Percentiles rank a stretch among this genome's conserved stretches.
Evolutionary conservation across 2,329 filamentous ascomycete genomes (phyloP).

Genomic region (Epichloe brachyelytri): DNA sequence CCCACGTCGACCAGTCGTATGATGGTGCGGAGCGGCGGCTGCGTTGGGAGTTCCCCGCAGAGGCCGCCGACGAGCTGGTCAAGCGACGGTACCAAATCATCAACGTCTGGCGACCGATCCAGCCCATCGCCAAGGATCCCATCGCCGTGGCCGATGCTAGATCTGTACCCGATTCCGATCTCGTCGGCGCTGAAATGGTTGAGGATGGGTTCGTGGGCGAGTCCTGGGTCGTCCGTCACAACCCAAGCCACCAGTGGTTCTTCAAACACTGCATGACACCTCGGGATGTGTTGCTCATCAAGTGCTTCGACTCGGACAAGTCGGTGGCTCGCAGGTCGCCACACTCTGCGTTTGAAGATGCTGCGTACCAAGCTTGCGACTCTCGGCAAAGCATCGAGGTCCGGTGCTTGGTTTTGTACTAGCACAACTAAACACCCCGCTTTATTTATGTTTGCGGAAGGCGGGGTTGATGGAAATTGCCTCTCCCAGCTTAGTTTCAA

Average conservation of each 20-base stretch:
- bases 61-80: conserved; percentile 26
- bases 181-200: conserved; percentile 35
- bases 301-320: conserved; percentile 50
- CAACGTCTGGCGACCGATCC: conserved; percentile 30
- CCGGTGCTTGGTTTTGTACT: conserved; percentile 48
- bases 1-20: conserved; percentile 44
- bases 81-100: conserved; percentile 37
- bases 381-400: conserved; percentile 53
- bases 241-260: conserved; percentile 35
- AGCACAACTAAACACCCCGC: conserved; percentile 10
- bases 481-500: too few relatives aligned
- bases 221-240: conserved; percentile 31
- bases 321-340: conserved; percentile 37
- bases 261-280: conserved; percentile 38
- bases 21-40: conserved; percentile 19
- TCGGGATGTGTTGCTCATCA: conserved; percentile 44
- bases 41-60: conserved; percentile 30
- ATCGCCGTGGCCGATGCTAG: conserved; percentile 38
- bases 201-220: conserved; percentile 36
- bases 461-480: neutral
- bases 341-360: conserved; percentile 40
- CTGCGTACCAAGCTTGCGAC: conserved; percentile 38
- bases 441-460: neutral
- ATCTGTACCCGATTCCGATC: conserved; percentile 35
- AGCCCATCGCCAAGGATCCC: conserved; percentile 32